Evolutionary conservation across 2,329 filamentous ascomycete species (phyloP).

Genomic region (Alternaria brassicicola): DNA sequence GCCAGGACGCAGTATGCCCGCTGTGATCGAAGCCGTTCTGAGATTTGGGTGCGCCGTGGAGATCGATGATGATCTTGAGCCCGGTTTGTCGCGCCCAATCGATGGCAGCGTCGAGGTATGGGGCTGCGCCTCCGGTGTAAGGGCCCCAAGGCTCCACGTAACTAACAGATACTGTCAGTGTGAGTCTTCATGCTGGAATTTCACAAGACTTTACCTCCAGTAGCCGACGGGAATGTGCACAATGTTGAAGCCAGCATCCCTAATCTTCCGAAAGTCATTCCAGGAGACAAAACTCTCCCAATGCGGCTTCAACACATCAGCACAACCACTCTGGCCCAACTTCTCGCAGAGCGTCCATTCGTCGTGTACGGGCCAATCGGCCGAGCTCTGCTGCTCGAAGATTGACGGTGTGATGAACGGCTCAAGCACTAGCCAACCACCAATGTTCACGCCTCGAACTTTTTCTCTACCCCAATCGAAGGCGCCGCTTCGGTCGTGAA

Average conservation of each 20-base stretch:
- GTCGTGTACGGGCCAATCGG: slow-evolving; percentile 50
- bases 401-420: slow-evolving; percentile 64
- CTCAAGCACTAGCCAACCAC: slow-evolving; percentile 46
- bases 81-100: slow-evolving; percentile 61
- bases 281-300: slow-evolving; percentile 59
- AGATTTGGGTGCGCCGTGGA: slow-evolving; percentile 59
- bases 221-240: slow-evolving; percentile 65
- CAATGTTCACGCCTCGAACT: slow-evolving; percentile 45
- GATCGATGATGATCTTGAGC: slow-evolving; percentile 63
- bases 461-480: slow-evolving; percentile 54
- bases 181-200: not conserved
- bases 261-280: slow-evolving; percentile 62
- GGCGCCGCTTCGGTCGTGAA: slow-evolving; percentile 23
- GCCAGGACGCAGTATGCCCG: slow-evolving; percentile 55
- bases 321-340: slow-evolving; percentile 54
- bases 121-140: slow-evolving; percentile 59
- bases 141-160: slow-evolving; percentile 50
- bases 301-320: slow-evolving; percentile 54
- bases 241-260: slow-evolving; percentile 63
- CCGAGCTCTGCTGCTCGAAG: slow-evolving; percentile 49
- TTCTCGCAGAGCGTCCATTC: slow-evolving; percentile 59
- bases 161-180: not conserved
- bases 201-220: slow-evolving; percentile 56
- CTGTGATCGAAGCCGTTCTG: slow-evolving; percentile 70
- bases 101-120: slow-evolving; percentile 62